These are phyloP conservation scores for Thelonectria olida DNA, from an alignment of 2,329 filamentous ascomycete genomes.

Conservation along the genomic window DNA sequence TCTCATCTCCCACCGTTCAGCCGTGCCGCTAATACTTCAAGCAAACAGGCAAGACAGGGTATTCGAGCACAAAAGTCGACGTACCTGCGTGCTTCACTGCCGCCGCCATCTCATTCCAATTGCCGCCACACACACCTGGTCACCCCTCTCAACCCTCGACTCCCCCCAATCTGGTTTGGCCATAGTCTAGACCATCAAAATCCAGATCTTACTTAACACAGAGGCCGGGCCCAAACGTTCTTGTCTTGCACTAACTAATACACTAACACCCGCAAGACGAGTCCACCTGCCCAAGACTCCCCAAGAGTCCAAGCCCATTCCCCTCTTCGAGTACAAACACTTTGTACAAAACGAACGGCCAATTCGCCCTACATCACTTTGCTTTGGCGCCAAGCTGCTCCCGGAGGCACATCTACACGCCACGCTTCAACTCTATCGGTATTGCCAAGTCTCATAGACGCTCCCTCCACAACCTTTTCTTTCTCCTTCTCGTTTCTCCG, in stretches of 20 bases:
- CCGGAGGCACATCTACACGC: slow-evolving; percentile 9
- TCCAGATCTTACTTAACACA: not conserved
- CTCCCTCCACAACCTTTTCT: not conserved
- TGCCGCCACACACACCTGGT: slow-evolving; percentile 1
- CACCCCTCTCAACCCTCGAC: not conserved
- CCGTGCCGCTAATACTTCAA: not conserved
- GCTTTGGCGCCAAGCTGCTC: slow-evolving; percentile 8
- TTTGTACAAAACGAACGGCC: not conserved
- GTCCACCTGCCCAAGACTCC: not conserved
- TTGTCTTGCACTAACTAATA: not conserved
- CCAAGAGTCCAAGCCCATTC: not conserved
- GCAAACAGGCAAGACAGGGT: not conserved
- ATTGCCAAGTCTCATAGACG: slow-evolving; percentile 3
- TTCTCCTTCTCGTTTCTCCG: not conserved
- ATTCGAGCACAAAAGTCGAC: not conserved
- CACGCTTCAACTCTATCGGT: slow-evolving; percentile 9
- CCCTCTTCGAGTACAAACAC: not conserved
- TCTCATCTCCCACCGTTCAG: not conserved
- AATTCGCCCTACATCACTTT: slow-evolving; percentile 1
- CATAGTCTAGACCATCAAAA: not conserved
- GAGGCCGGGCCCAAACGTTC: slow-evolving; percentile 5
- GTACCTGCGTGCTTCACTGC: slow-evolving; percentile 12
- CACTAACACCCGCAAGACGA: not conserved
- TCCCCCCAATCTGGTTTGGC: not conserved
- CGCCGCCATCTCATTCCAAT: slow-evolving; percentile 12